Percentiles rank a stretch among this genome's conserved stretches.
phyloP scores from a whole-genome alignment of 805 yeast genomes.

The Myxozyma geophila region DNA sequence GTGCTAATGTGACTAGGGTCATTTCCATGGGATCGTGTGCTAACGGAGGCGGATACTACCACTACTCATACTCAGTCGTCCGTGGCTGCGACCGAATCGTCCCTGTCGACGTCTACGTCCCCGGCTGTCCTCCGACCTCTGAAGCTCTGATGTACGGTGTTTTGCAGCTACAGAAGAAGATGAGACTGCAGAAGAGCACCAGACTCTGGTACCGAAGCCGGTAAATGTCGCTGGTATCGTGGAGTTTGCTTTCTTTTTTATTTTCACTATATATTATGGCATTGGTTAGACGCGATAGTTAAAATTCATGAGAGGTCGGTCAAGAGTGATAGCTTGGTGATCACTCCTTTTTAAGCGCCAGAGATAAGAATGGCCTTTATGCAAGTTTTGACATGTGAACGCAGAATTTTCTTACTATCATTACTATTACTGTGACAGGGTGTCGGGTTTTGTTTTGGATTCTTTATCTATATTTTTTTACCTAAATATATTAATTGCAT shows the following conservation, averaged over 20 bases:
- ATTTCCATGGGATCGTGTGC: slow-evolving; percentile 95
- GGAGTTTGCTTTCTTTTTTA: background rate
- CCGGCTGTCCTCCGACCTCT: slow-evolving; percentile 91
- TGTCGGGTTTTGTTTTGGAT: slow-evolving; percentile 12
- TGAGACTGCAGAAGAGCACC: slow-evolving; percentile 78
- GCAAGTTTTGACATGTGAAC: too few relatives aligned
- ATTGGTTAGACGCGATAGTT: background rate
- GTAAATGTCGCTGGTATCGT: slow-evolving; percentile 10
- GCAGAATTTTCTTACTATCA: background rate
- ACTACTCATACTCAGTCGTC: slow-evolving; percentile 84
- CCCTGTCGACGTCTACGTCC: slow-evolving; percentile 89
- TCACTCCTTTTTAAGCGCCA: too few relatives aligned
- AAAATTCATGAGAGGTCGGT: too few relatives aligned
- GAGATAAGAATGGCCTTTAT: too few relatives aligned
- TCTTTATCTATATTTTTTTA: background rate
- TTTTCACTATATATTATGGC: background rate
- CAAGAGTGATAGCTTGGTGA: too few relatives aligned
- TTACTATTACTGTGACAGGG: slow-evolving; percentile 5
- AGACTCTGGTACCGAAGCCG: slow-evolving; percentile 54
- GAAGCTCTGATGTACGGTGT: slow-evolving; percentile 92
- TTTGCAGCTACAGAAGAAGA: slow-evolving; percentile 86
- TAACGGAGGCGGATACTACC: slow-evolving; percentile 92
- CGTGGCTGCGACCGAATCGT: slow-evolving; percentile 88
- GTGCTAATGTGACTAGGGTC: slow-evolving; percentile 51
- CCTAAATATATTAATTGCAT: background rate